Conservation (phyloP, 1,139 yeast genomes). For the Lodderomyces parapsilosis region DNA sequence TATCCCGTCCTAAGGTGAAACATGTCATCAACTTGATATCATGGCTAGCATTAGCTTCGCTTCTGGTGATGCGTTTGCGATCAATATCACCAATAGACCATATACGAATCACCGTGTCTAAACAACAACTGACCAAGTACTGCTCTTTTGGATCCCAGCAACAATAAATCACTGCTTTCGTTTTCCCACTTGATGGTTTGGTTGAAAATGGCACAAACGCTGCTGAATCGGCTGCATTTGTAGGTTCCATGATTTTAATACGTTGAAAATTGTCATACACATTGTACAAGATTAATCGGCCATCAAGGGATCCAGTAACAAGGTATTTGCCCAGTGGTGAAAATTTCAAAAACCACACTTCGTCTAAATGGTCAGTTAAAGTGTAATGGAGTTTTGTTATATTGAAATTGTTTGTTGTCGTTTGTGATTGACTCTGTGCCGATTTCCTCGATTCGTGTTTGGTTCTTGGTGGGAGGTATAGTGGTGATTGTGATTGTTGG, state of each 20-base stretch:
- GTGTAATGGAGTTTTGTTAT: constrained; percentile 25
- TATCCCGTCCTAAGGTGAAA: constrained; percentile 41
- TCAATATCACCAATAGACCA: constrained; percentile 55
- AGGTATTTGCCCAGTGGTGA: constrained; percentile 74
- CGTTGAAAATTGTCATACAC: constrained; percentile 54
- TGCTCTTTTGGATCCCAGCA: constrained; percentile 74
- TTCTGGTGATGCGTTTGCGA: constrained; percentile 18
- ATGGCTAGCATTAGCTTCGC: constrained; percentile 5
- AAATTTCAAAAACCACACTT: constrained; percentile 82
- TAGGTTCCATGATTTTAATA: constrained; percentile 32
- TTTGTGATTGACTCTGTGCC: constrained; percentile 4
- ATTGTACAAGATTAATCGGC: constrained; percentile 64
- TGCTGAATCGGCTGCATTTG: constrained; percentile 28
- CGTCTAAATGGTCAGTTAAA: constrained; percentile 60
- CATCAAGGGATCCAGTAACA: constrained; percentile 77
- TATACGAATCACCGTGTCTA: constrained; percentile 63
- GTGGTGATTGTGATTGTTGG: constrained; percentile 28
- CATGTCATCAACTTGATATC: constrained; percentile 29
- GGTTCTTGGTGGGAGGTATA: constrained; percentile 35
- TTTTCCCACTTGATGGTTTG: constrained; percentile 21
- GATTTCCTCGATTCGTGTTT: constrained; percentile 11
- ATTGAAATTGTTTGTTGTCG: constrained; percentile 6
- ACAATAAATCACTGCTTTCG: constrained; percentile 63
- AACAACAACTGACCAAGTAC: constrained; percentile 66
- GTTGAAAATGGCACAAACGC: constrained; percentile 28